Conservation (phyloP, 441 rosid species). For the Omphalea diandra region DNA sequence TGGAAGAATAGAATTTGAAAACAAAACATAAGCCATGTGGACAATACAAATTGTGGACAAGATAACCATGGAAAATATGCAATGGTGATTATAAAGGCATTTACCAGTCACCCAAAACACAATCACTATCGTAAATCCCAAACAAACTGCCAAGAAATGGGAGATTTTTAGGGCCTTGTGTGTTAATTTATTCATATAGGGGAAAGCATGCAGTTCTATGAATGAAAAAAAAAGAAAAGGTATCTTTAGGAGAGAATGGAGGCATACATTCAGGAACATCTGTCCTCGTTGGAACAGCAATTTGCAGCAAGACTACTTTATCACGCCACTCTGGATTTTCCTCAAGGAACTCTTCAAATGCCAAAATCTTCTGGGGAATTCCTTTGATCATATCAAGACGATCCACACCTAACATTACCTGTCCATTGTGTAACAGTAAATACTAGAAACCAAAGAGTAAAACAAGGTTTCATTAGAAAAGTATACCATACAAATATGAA, state of each 20-base stretch:
- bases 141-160: not conserved
- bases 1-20: slow-evolving; percentile 1
- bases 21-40: not conserved
- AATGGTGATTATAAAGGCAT: not conserved
- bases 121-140: not conserved
- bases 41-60: not conserved
- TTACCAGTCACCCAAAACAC: not conserved
- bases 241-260: not conserved
- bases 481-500: not conserved
- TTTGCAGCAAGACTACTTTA: slow-evolving; percentile 80
- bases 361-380: slow-evolving; percentile 80
- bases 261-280: slow-evolving; percentile 72
- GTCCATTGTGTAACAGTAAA: slow-evolving; percentile 21
- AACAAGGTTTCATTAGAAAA: slow-evolving; percentile 3
- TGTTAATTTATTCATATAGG: not conserved
- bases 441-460: slow-evolving; percentile 10
- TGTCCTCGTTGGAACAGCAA: slow-evolving; percentile 84
- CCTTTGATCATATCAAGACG: slow-evolving; percentile 88
- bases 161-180: not conserved
- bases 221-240: not conserved
- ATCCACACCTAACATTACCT: slow-evolving; percentile 87
- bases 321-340: slow-evolving; percentile 76
- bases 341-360: slow-evolving; percentile 80
- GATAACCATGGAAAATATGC: not conserved
- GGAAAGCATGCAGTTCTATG: slow-evolving; percentile 1